Evolutionary conservation across 805 yeast species (phyloP), one percentile per base, ranked within the genome.

Genomic region (Candida coquimbonensis): DNA sequence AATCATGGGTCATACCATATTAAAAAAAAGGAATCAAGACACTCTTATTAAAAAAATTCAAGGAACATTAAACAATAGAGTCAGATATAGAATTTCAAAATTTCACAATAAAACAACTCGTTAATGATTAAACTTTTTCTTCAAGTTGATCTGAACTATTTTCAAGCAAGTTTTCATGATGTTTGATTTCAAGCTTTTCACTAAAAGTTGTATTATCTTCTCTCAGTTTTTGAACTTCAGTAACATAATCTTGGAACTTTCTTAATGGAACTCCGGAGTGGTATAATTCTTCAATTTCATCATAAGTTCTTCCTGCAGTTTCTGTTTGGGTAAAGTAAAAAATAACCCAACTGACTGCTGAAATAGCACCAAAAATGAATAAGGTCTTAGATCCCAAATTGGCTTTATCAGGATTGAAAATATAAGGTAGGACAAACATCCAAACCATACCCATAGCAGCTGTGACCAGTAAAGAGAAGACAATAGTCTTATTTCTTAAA

Each of bases 211-310:
- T 11, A 33, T 45, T 42, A 9, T 45, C 46, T 1, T 17, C 13
- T 13, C 34, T 38, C 17, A 45, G 39, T 21, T 39, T 39, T 26
- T 19, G 25, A 24, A 43, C 36, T 26, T 29, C 39, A 4, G 51
- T 45, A 9, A 42, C 37, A 24, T 41, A 36, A n/a, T 40, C 43
- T n/a, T 38, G 24, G 53, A 61, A 65, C 24, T 58, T 47, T 55
- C 67, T 55, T 24, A 64, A 53, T 24, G 61, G 57, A 38, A 64
- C 47, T n/a, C 52, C 46, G 33, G 49, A 52, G 37, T 55, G 63
- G 59, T 75, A 78, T 65, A 78, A 63, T 43, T 64, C 63, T 59
- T 78, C 83, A 55, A 78, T 63, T 52, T 78, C 82, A 45, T 77
- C 80, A 54, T 64, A 76, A 0, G 81, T 73, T 58, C 78, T 68